Percentiles rank a stretch among this genome's conserved stretches.
Evolutionary conservation across 257 asterid genomes (phyloP).

Genomic region (Parsonsia alboflavescens): DNA sequence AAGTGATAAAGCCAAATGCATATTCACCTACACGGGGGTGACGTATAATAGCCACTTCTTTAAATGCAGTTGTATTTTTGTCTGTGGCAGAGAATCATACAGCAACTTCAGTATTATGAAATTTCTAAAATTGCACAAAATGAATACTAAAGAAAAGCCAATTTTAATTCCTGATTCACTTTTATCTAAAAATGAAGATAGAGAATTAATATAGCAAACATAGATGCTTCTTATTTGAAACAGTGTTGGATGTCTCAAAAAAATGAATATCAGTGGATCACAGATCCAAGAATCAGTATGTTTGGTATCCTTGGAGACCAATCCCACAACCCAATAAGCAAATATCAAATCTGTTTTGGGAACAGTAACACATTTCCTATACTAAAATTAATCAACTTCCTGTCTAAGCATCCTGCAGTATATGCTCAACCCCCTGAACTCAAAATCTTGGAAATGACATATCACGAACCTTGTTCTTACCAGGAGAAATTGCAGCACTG

Average conservation of each 20-base stretch:
- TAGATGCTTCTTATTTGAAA: neutral
- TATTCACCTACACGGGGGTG: conserved; percentile 96
- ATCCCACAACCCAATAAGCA: neutral
- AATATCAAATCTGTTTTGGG: neutral
- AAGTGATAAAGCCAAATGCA: conserved; percentile 92
- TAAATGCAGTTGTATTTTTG: conserved; percentile 80
- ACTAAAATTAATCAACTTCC: neutral
- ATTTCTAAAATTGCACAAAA: neutral
- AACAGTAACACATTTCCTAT: neutral
- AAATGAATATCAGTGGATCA: too few species aligned
- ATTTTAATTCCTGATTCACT: neutral
- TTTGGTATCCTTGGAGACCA: neutral
- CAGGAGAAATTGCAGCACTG: conserved; percentile 88
- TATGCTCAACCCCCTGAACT: neutral
- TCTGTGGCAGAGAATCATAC: conserved; percentile 33
- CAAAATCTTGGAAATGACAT: neutral
- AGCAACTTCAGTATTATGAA: neutral
- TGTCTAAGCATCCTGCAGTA: neutral
- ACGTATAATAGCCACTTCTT: conserved; percentile 82
- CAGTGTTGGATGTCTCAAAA: neutral
- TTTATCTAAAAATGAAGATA: neutral
- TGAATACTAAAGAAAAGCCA: neutral
- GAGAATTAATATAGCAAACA: neutral
- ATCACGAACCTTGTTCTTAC: conserved; percentile 27
- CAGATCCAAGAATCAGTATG: too few species aligned